Base-by-base conservation (phyloP, 2,329 filamentous ascomycete genomes). In the Sporothrix variecibatus region DNA sequence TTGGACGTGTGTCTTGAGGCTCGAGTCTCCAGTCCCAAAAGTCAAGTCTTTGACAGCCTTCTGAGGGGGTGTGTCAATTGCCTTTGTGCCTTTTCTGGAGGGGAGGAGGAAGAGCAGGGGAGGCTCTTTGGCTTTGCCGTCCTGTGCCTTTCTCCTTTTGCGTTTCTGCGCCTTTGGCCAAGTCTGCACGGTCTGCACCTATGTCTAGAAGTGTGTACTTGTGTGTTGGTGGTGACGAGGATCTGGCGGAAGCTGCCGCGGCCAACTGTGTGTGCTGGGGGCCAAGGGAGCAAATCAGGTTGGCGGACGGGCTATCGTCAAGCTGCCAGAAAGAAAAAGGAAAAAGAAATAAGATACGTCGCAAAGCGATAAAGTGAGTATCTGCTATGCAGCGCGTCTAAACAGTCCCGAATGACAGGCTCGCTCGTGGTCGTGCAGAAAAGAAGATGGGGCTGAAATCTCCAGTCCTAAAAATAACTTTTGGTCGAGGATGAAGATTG, bases 391-490 rank as follows among this genome's bases (percentile, higher is more conserved):
- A 74, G 15, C 60, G 73, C 69, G 73, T 72, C 69, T 72, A 69
- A 49, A 28, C 38, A 60, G 49, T 49, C 60, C 58, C 68, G 69
- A 68, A 23, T 40, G 60, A 58, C 31, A 65, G 69, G 65, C 56
- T 71, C 23, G 49, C 38, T 71, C 64, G 65, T 46, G 58, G 75
- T 73, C 28, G 75, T 75, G 75, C 73, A 76, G 65, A 71, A 49
- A 56, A n/a, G 65, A 53, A 40, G 74, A 76, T 72, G 75, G 75
- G 71, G 75, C 75, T 75, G 72, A 74, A 73, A 72, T 43, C 53
- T 28, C n/a, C 53, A 71, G 64, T 75, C 75, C 76, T 76, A 77
- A 76, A 77, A 77, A 77, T 77, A 77, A 71, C 75, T 75, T 69
- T 72, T 72, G 64, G 28, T 68, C 7, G 69, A 56, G 65, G 69